phyloP scores from a whole-genome alignment of 257 asterid genomes.

The Euphrasia confusa region DNA sequence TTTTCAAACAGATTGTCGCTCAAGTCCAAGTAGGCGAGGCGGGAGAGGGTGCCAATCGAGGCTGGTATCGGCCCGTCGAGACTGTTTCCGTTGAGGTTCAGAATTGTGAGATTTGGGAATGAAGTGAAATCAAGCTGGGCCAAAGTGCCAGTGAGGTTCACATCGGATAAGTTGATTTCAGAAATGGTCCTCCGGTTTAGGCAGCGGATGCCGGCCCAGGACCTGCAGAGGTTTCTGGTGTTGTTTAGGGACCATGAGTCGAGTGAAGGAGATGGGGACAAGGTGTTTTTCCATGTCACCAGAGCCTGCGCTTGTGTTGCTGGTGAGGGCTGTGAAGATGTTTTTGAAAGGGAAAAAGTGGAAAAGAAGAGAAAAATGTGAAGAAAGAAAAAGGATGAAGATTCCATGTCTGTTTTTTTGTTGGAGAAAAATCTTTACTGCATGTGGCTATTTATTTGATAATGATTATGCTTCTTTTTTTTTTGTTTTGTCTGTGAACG shows the following conservation, averaged over 20 bases:
- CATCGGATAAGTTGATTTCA: not conserved
- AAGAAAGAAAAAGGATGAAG: conserved; percentile 25
- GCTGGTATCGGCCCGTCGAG: conserved; percentile 42
- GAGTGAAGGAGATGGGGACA: conserved; percentile 31
- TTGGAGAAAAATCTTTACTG: too few species aligned
- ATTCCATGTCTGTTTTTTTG: too few species aligned
- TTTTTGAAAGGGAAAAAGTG: conserved; percentile 25
- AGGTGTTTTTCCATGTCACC: conserved; percentile 46
- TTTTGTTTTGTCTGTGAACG: too few species aligned
- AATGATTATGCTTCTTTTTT: too few species aligned
- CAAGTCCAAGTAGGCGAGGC: not conserved
- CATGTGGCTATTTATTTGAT: too few species aligned
- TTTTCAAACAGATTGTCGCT: not conserved
- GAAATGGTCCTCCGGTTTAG: not conserved
- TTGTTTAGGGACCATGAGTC: conserved; percentile 50
- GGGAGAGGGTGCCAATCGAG: not conserved
- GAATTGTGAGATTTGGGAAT: not conserved
- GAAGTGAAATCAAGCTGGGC: not conserved
- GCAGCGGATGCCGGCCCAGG: conserved; percentile 50
- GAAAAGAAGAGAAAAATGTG: conserved; percentile 21
- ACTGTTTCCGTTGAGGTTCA: conserved; percentile 37
- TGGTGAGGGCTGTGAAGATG: conserved; percentile 29
- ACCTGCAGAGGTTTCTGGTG: conserved; percentile 36
- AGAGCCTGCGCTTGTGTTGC: conserved; percentile 45
- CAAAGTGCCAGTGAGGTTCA: not conserved